A percentile compares a stretch with the other conserved stretches of the same genome.
phyloP scores from a whole-genome alignment of 169 alveolate species.

The Perkinsus chesapeaki region DNA sequence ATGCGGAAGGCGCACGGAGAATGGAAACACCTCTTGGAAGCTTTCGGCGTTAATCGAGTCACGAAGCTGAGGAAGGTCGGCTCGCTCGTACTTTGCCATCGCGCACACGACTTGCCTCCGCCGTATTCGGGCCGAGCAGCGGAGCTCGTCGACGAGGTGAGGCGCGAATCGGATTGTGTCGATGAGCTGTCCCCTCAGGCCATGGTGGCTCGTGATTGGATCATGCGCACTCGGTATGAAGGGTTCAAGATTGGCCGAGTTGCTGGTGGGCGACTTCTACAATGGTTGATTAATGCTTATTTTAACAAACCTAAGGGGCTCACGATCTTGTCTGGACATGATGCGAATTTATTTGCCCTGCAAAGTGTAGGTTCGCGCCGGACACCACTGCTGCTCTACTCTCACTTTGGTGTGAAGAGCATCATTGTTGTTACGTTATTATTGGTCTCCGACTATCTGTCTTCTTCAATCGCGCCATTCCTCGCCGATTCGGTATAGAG shows the following conservation, averaged over 20 bases:
- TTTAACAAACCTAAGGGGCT: background rate
- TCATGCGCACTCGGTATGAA: background rate
- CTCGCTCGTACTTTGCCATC: background rate
- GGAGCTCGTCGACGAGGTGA: background rate
- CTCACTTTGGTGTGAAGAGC: too few species aligned
- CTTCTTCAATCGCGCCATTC: background rate
- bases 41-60: background rate
- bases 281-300: background rate
- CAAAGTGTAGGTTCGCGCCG: background rate
- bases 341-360: background rate
- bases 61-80: background rate
- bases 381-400: too few species aligned
- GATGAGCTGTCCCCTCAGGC: background rate
- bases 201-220: background rate
- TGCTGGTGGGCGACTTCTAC: background rate
- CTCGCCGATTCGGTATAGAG: too few species aligned
- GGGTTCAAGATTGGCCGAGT: background rate
- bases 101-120: background rate
- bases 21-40: background rate
- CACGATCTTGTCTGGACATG: background rate
- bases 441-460: background rate
- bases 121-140: background rate
- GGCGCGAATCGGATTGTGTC: background rate
- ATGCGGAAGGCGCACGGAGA: too few species aligned
- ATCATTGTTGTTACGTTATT: background rate